Percentiles rank a stretch among this genome's conserved stretches.
Conservation (phyloP, 768 basidiomycete genomes). For the Lactarius hengduanensis region DNA sequence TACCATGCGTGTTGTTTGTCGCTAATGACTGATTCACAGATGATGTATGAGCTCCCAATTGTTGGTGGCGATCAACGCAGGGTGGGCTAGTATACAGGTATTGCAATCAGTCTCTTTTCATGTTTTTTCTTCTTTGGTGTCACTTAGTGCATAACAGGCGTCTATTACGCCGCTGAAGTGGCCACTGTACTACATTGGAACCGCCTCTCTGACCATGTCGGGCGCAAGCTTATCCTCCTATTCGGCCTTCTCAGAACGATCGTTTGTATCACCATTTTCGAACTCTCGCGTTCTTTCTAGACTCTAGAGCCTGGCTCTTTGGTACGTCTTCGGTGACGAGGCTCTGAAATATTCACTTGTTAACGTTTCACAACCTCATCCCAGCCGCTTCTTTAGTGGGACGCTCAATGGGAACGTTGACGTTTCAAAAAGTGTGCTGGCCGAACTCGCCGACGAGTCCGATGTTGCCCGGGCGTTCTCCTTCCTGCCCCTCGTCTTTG, state of each 20-base stretch:
- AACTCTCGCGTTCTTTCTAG: slow-evolving; percentile 38
- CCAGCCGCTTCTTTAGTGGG: not conserved
- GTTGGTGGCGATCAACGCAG: slow-evolving; percentile 44
- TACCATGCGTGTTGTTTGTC: not conserved
- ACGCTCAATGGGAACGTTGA: slow-evolving; percentile 32
- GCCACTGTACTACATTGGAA: slow-evolving; percentile 47
- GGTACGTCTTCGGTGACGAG: not conserved
- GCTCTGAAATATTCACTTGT: not conserved
- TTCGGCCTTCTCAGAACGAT: slow-evolving; percentile 36
- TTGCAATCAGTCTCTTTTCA: slow-evolving; percentile 41
- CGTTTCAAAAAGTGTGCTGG: slow-evolving; percentile 70
- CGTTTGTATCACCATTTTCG: slow-evolving; percentile 37
- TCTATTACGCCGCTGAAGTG: slow-evolving; percentile 49
- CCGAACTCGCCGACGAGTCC: slow-evolving; percentile 59
- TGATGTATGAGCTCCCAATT: slow-evolving; percentile 42
- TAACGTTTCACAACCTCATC: not conserved
- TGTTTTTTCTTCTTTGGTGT: not conserved
- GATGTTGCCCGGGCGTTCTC: slow-evolving; percentile 48
- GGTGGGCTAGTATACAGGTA: slow-evolving; percentile 49
- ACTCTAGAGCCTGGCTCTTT: slow-evolving; percentile 34
- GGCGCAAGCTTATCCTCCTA: slow-evolving; percentile 46
- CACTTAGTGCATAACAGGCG: slow-evolving; percentile 33
- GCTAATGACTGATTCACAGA: slow-evolving; percentile 32
- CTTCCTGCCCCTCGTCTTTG: slow-evolving; percentile 35
- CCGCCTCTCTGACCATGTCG: slow-evolving; percentile 44